Percentiles rank a stretch among this genome's conserved stretches.
Evolutionary conservation across 768 basidiomycete genomes (phyloP).

Genomic region (Strobilomyces dryophilus): DNA sequence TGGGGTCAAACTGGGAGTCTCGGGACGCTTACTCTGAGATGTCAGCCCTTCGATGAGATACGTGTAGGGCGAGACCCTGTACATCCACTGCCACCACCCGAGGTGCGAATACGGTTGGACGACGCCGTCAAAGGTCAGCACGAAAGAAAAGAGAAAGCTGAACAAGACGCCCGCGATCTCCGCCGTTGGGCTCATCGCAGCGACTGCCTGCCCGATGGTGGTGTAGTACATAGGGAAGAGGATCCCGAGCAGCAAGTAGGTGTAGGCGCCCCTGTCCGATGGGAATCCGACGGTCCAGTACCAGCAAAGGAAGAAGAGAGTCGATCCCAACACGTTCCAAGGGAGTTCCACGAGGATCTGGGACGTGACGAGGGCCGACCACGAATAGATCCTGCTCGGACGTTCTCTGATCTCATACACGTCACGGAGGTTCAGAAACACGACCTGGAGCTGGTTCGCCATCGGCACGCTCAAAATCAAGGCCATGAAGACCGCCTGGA

Average conservation of each 20-base stretch:
- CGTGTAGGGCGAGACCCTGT: slow-evolving; percentile 47
- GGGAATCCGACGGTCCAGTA: slow-evolving; percentile 67
- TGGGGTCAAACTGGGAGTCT: no score
- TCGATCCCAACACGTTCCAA: slow-evolving; percentile 57
- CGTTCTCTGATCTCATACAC: slow-evolving; percentile 67
- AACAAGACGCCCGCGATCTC: slow-evolving; percentile 59
- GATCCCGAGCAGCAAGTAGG: slow-evolving; percentile 50
- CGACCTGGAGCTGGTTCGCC: slow-evolving; percentile 60
- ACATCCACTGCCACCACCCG: slow-evolving; percentile 76
- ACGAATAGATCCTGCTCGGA: slow-evolving; percentile 22
- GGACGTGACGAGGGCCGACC: slow-evolving; percentile 15
- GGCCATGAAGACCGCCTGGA: slow-evolving; percentile 29
- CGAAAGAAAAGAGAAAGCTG: slow-evolving; percentile 57
- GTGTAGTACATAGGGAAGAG: slow-evolving; percentile 61
- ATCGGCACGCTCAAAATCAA: slow-evolving; percentile 49
- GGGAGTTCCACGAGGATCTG: slow-evolving; percentile 56
- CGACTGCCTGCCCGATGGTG: slow-evolving; percentile 56
- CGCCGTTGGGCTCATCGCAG: slow-evolving; percentile 55
- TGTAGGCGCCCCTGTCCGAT: slow-evolving; percentile 52
- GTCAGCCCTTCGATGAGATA: slow-evolving; percentile 51
- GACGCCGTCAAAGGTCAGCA: slow-evolving; percentile 66
- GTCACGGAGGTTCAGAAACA: slow-evolving; percentile 53
- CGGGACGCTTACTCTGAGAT: slow-evolving; percentile 40
- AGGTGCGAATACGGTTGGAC: slow-evolving; percentile 59
- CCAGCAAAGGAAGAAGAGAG: slow-evolving; percentile 62